Evolutionary conservation across 768 basidiomycete species (phyloP), one percentile per base, ranked within the genome.

Genomic region (Mycena pura): DNA sequence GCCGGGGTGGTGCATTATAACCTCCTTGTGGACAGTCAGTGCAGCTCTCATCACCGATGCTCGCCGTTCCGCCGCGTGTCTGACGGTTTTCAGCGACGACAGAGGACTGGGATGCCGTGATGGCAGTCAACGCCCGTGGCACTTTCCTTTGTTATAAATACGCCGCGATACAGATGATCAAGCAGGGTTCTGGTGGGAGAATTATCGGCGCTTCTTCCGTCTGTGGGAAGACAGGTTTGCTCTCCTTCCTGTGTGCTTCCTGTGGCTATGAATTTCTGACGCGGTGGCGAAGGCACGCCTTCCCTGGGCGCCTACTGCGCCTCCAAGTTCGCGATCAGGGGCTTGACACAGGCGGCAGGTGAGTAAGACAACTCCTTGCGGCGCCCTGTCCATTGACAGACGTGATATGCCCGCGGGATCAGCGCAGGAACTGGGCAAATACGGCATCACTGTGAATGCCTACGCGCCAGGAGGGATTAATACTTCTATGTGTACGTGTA

Each of bases 281-380:
- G 13, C n/a, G n/a, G 17, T n/a, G 11, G 13, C 11, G 2, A 14
- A 68, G 67, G 65, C 10, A 22, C 41, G 22, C 50, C 48, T 7
- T 40, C 47, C 36, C 41, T 68, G 27, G 52, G 64, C 8, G 66
- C 74, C 14, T 83, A 82, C 55, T 71, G 68, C 36, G 68, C 73
- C 0, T 76, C 75, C 5, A 82, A 83, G 65, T 81, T 80, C 62
- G 80, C 79, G 3, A 48, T 83, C 0, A 70, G 79, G 25, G 79
- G 77, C 15, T 63, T 82, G 25, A 81, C 82, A 1, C 80, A 81
- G 57, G 65, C 66, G 15, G 69, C 70, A 17, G 75, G 76, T 76
- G 47, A 40, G 74, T 13, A 14, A 2, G 3, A 22, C 10, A 17
- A 34, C 31, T 44, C 14, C 15, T 31, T 27, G 3, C n/a, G n/a